A percentile compares a stretch with the other conserved stretches of the same genome.
Conservation (phyloP, 176 grass and related monocot species). For the Bothriochloa decipiens region DNA sequence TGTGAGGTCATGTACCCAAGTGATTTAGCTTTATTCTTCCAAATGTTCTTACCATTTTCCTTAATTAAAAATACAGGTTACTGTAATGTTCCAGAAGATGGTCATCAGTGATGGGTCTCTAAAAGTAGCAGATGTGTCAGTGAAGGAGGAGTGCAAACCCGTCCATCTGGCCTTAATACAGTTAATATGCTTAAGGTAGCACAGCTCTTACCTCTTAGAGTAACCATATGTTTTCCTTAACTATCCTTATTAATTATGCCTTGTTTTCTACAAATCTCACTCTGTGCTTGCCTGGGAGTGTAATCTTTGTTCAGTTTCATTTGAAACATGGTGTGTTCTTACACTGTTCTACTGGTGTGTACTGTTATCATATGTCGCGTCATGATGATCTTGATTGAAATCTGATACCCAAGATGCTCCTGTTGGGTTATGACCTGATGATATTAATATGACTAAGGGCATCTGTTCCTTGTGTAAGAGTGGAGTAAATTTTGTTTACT, state of each 20-base stretch:
- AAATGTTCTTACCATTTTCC: conserved; percentile 19
- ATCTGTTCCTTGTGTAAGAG: conserved; percentile 9
- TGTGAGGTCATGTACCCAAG: conserved; percentile 55
- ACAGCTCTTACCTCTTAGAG: conserved; percentile 6
- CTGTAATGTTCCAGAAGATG: conserved; percentile 96
- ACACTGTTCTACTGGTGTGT: conserved; percentile 12
- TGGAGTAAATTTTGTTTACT: conserved; percentile 32
- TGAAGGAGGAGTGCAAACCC: conserved; percentile 84
- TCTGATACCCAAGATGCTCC: neutral
- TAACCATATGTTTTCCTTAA: neutral
- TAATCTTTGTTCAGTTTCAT: conserved; percentile 8
- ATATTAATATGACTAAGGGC: neutral
- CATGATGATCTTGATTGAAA: conserved; percentile 26
- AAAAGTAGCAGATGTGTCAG: conserved; percentile 80
- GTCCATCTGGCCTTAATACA: conserved; percentile 93
- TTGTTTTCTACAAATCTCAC: conserved; percentile 34
- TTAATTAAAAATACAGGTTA: conserved; percentile 65
- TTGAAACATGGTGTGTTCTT: conserved; percentile 37
- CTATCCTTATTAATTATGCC: neutral
- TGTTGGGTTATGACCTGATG: conserved; percentile 12
- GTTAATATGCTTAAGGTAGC: conserved; percentile 98
- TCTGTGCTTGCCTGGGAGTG: neutral
- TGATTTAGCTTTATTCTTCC: conserved; percentile 33
- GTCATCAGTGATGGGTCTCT: conserved; percentile 69
- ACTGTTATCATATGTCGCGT: neutral